These are phyloP conservation scores for Pseudogymnoascus sp. DNA, from an alignment of 2,329 filamentous ascomycete species.

Conservation along the genomic window DNA sequence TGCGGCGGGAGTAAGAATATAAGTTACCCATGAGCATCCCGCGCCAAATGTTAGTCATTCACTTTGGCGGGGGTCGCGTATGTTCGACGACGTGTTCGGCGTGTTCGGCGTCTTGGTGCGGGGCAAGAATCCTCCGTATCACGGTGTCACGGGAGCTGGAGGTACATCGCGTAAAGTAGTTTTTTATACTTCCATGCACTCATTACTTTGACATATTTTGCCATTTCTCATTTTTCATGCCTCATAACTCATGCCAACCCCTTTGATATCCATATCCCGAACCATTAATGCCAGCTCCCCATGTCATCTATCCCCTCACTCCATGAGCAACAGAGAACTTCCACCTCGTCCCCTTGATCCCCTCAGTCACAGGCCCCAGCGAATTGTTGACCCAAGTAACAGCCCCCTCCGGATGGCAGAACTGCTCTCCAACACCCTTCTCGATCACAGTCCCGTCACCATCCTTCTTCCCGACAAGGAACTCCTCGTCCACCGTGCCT, in stretches of 20 bases:
- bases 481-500: conserved; percentile 40
- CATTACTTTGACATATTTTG: background rate
- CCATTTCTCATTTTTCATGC: background rate
- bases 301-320: background rate
- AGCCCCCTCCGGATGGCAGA: background rate
- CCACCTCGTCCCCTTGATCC: background rate
- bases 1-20: background rate
- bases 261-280: no score
- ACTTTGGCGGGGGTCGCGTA: conserved; percentile 6
- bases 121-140: conserved; percentile 2
- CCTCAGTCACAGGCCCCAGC: background rate
- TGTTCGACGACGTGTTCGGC: background rate
- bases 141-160: background rate
- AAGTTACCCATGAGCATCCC: background rate
- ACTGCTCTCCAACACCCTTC: background rate
- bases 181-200: background rate
- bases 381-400: background rate
- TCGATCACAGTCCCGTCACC: conserved; percentile 10
- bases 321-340: background rate
- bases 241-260: background rate
- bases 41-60: conserved; percentile 4
- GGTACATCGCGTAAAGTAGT: background rate
- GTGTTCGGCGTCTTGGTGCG: background rate
- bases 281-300: no score
- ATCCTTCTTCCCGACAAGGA: conserved; percentile 26